Percentiles rank a stretch among this genome's conserved stretches.
Evolutionary conservation across 2,329 filamentous ascomycete genomes (phyloP).

Genomic region (Trichoderma aggressivum): DNA sequence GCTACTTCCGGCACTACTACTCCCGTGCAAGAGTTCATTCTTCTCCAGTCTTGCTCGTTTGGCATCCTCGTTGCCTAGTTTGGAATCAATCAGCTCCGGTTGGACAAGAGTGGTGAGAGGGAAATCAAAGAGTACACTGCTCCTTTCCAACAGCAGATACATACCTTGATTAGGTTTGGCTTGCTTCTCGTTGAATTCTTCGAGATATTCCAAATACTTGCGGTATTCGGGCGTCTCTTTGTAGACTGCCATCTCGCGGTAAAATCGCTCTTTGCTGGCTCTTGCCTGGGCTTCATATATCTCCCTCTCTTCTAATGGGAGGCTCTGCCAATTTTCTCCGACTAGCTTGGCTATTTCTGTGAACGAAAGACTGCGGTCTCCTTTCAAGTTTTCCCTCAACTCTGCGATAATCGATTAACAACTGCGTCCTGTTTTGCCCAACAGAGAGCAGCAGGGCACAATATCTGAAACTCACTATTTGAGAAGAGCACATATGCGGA

Average conservation of each 20-base stretch:
- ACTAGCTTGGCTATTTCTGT: conserved; percentile 81
- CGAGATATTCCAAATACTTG: conserved; percentile 67
- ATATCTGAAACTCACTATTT: conserved; percentile 61
- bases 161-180: conserved; percentile 54
- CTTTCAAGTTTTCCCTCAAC: conserved; percentile 74
- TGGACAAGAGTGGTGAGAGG: neutral
- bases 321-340: conserved; percentile 75
- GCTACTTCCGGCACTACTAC: conserved; percentile 23
- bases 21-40: conserved; percentile 35
- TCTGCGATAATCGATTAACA: conserved; percentile 43
- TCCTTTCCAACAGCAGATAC: conserved; percentile 19
- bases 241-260: conserved; percentile 67
- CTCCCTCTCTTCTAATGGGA: conserved; percentile 65
- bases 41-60: conserved; percentile 49
- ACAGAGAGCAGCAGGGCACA: neutral
- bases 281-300: conserved; percentile 70
- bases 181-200: conserved; percentile 75
- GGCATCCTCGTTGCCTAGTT: conserved; percentile 37
- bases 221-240: conserved; percentile 71
- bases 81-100: conserved; percentile 14
- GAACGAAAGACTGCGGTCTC: conserved; percentile 67
- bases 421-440: neutral
- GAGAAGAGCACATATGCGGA: conserved; percentile 85
- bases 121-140: neutral
- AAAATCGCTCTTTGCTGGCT: conserved; percentile 72